Conservation (phyloP, 495 filamentous ascomycete genomes). For the Talaromyces adpressus region DNA sequence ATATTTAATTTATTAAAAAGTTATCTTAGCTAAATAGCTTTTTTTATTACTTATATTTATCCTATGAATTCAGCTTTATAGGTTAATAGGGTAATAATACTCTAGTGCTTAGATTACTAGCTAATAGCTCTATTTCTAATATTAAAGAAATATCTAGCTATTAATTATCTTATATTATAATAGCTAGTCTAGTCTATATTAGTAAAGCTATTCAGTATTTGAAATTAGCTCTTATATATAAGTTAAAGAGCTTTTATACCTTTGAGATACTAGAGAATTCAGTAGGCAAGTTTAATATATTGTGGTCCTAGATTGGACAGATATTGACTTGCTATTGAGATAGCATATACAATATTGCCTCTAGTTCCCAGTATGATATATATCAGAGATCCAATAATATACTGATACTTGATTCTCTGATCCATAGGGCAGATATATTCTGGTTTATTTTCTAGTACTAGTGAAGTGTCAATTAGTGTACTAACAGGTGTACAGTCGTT, state of each 20-base stretch:
- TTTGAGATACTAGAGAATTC: slow-evolving; percentile 20
- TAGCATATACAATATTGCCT: slow-evolving; percentile 15
- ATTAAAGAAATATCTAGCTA: slow-evolving; percentile 29
- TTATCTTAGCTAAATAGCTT: slow-evolving; percentile 29
- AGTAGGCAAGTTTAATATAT: slow-evolving; percentile 13
- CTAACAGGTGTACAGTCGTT: slow-evolving; percentile 10
- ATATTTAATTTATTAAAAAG: slow-evolving; percentile 23
- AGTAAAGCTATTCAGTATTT: slow-evolving; percentile 14
- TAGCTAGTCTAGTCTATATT: slow-evolving; percentile 20
- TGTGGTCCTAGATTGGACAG: slow-evolving; percentile 15
- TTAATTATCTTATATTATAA: slow-evolving; percentile 16
- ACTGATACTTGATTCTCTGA: slow-evolving; percentile 13
- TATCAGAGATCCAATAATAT: slow-evolving; percentile 17
- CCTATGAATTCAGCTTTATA: slow-evolving; percentile 35
- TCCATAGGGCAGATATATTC: slow-evolving; percentile 6
- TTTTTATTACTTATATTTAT: slow-evolving; percentile 27
- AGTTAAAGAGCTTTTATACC: slow-evolving; percentile 15
- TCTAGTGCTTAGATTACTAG: slow-evolving; percentile 31
- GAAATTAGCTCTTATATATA: slow-evolving; percentile 13
- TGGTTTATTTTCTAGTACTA: slow-evolving; percentile 7
- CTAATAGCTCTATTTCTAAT: slow-evolving; percentile 26
- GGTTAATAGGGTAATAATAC: slow-evolving; percentile 24
- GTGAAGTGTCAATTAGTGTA: slow-evolving; percentile 10
- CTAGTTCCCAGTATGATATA: slow-evolving; percentile 18
- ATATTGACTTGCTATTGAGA: slow-evolving; percentile 14